Evolutionary conservation across 1,284 basidiomycete species (phyloP).

Genomic region (Omphalotus olearius): DNA sequence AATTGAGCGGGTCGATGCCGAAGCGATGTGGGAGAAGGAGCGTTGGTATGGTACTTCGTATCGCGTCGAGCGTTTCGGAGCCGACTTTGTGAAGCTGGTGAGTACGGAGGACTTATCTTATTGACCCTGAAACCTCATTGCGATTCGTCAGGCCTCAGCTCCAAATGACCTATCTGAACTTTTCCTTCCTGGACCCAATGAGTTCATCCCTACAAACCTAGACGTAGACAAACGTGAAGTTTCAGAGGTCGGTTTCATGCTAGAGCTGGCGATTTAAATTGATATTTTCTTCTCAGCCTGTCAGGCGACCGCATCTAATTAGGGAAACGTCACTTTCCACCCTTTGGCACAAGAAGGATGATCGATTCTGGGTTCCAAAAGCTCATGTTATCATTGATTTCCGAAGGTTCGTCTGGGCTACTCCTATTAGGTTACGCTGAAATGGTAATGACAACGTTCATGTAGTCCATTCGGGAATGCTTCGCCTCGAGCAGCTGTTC

Average conservation of each 20-base stretch:
- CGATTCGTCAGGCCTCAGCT: conserved; percentile 45
- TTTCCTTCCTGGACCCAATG: conserved; percentile 80
- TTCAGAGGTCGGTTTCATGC: conserved; percentile 41
- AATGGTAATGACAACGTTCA: background rate
- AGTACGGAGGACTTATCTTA: conserved; percentile 14
- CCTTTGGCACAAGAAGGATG: conserved; percentile 96
- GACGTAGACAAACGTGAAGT: conserved; percentile 75
- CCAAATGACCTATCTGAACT: conserved; percentile 67
- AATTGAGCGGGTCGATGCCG: conserved; percentile 37
- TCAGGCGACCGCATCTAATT: conserved; percentile 73
- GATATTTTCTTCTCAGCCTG: conserved; percentile 42
- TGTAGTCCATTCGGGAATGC: conserved; percentile 49
- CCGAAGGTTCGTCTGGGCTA: conserved; percentile 47
- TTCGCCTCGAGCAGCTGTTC: conserved; percentile 53
- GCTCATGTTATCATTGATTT: conserved; percentile 72
- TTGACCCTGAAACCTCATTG: background rate
- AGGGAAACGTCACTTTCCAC: conserved; percentile 66
- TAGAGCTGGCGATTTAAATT: background rate
- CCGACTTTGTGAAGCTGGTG: conserved; percentile 63
- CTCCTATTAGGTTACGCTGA: conserved; percentile 4
- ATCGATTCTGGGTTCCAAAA: conserved; percentile 92
- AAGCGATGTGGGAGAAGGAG: conserved; percentile 60
- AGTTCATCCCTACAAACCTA: conserved; percentile 87
- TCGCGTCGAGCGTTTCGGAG: conserved; percentile 61
- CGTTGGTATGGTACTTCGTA: conserved; percentile 90